Conservation (phyloP, 1,139 yeast species). For the Saccharomyces hybrid region DNA sequence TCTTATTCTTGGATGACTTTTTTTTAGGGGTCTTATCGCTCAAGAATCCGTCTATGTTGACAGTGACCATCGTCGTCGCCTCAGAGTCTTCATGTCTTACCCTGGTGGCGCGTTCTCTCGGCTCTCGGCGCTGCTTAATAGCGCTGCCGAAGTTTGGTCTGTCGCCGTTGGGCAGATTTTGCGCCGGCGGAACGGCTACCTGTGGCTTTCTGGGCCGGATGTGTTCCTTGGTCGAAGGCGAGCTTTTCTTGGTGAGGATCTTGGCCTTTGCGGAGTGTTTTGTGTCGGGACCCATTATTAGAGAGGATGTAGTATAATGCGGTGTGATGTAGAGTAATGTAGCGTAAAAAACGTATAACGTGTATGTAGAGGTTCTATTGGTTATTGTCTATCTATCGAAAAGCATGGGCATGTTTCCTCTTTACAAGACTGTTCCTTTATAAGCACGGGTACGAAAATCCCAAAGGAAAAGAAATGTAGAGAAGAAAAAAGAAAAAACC, state of each 20-base stretch:
- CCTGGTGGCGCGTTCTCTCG: neutral
- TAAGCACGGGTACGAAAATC: neutral
- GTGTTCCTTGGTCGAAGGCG: neutral
- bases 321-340: neutral
- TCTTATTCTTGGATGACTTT: neutral
- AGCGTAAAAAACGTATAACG: neutral
- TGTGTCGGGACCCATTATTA: neutral
- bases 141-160: conserved; percentile 18
- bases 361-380: neutral
- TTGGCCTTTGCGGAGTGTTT: neutral
- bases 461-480: neutral
- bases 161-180: conserved; percentile 20
- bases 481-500: neutral
- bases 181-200: conserved; percentile 13
- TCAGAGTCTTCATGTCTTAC: neutral
- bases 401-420: conserved; percentile 24
- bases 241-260: neutral
- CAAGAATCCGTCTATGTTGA: neutral
- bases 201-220: conserved; percentile 5
- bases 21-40: neutral
- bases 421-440: conserved; percentile 11
- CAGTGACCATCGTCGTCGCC: neutral
- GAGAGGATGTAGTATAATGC: neutral
- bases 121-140: neutral
- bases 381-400: neutral